Conservation (phyloP, 2,329 filamentous ascomycete species). For the Alternaria incomplexa region DNA sequence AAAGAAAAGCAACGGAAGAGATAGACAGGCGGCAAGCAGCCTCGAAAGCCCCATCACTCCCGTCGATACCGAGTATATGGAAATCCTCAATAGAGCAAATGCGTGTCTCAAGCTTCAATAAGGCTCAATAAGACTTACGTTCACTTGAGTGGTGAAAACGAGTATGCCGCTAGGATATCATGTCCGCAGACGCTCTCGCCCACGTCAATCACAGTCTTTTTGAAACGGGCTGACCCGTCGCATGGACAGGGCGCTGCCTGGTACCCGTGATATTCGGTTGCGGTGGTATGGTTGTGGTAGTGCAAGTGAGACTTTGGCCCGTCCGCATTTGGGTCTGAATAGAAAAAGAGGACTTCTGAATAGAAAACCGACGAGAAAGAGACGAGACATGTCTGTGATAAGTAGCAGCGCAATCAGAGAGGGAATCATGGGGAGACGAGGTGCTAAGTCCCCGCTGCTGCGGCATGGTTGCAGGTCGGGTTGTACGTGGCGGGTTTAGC, state of each 20-base stretch:
- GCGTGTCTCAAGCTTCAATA: constrained; percentile 31
- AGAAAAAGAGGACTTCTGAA: constrained; percentile 33
- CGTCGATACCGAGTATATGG: neutral
- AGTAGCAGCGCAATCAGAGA: neutral
- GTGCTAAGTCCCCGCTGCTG: neutral
- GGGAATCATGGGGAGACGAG: neutral
- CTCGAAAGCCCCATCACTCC: neutral
- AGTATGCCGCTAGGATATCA: neutral
- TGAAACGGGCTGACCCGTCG: constrained; percentile 11
- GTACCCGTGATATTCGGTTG: neutral
- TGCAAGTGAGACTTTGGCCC: constrained; percentile 21
- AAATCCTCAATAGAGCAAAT: constrained; percentile 8
- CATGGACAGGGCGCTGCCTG: neutral
- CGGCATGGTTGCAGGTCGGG: constrained; percentile 1
- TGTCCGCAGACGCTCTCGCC: constrained; percentile 3
- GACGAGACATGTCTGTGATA: constrained; percentile 20
- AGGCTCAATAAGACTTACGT: constrained; percentile 26
- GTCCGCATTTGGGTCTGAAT: constrained; percentile 44
- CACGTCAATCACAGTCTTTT: neutral
- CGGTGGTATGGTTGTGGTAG: constrained; percentile 10
- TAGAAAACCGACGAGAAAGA: constrained; percentile 20
- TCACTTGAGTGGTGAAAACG: constrained; percentile 21
- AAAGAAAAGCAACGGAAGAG: neutral
- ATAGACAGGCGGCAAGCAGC: neutral
- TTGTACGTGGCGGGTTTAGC: constrained; percentile 2